Conservation (phyloP, 1,284 basidiomycete genomes). For the Peniophora sp. region DNA sequence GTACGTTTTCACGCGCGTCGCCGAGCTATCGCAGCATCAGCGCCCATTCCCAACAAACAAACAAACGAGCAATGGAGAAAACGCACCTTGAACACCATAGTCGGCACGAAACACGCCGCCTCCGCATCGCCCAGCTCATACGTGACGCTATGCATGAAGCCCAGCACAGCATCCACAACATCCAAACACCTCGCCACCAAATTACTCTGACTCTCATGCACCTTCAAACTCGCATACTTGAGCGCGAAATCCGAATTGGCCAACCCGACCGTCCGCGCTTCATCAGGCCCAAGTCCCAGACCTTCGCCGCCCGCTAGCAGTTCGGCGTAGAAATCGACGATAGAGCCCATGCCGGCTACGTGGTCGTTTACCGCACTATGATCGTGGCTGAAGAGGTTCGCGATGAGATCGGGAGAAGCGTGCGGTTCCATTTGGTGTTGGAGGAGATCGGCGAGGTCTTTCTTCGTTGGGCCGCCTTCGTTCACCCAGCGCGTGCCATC, state of each 20-base stretch:
- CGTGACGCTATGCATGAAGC: constrained; percentile 62
- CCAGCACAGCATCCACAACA: constrained; percentile 73
- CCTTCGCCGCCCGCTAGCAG: constrained; percentile 55
- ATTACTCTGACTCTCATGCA: constrained; percentile 92
- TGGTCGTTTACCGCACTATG: constrained; percentile 95
- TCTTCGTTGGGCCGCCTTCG: constrained; percentile 72
- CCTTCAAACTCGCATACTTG: constrained; percentile 90
- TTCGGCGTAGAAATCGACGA: constrained; percentile 70
- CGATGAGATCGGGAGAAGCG: constrained; percentile 69
- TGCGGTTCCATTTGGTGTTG: constrained; percentile 90
- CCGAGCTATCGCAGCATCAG: constrained; percentile 46
- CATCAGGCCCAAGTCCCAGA: constrained; percentile 36
- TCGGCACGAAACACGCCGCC: constrained; percentile 84
- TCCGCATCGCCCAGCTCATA: constrained; percentile 87
- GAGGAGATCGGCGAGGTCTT: constrained; percentile 83
- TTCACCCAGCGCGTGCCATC: constrained; percentile 81
- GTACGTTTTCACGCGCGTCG: constrained; percentile 72
- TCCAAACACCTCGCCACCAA: constrained; percentile 87
- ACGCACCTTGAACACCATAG: constrained; percentile 82
- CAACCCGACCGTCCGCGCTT: constrained; percentile 64
- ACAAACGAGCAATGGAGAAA: neutral
- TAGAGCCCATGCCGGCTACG: constrained; percentile 65
- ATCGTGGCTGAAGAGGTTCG: constrained; percentile 88
- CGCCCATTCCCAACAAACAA: neutral
- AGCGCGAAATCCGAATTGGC: constrained; percentile 90